phyloP scores from a whole-genome alignment of 495 filamentous ascomycete species.

The Penicillium verhagenii region DNA sequence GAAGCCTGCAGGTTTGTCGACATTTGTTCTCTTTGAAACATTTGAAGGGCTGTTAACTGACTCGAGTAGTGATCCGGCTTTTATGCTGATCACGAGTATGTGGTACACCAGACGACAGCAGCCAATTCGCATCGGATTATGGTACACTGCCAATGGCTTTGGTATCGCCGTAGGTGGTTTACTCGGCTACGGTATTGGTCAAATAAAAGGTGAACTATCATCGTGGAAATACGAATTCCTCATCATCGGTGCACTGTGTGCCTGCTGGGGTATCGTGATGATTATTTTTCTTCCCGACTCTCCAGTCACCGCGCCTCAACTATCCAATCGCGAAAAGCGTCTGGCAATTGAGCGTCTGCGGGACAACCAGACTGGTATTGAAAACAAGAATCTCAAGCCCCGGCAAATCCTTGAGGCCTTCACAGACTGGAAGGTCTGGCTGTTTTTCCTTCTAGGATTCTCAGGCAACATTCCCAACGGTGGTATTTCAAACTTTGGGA shows the following conservation, averaged over 20 bases:
- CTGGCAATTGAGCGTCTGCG: slow-evolving; percentile 51
- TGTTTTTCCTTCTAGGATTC: slow-evolving; percentile 34
- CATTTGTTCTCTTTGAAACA: neutral
- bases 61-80: slow-evolving; percentile 25
- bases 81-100: slow-evolving; percentile 33
- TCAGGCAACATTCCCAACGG: slow-evolving; percentile 41
- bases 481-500: slow-evolving; percentile 56
- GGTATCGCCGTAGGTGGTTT: slow-evolving; percentile 60
- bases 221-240: slow-evolving; percentile 59
- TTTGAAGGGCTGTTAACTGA: neutral
- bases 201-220: slow-evolving; percentile 50
- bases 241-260: slow-evolving; percentile 40
- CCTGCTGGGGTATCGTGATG: slow-evolving; percentile 37
- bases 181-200: slow-evolving; percentile 58
- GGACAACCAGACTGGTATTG: slow-evolving; percentile 54
- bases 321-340: slow-evolving; percentile 44
- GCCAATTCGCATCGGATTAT: slow-evolving; percentile 56
- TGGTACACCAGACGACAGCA: slow-evolving; percentile 51
- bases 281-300: slow-evolving; percentile 50
- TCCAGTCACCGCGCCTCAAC: slow-evolving; percentile 39
- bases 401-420: slow-evolving; percentile 50
- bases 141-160: slow-evolving; percentile 60
- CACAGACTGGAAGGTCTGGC: slow-evolving; percentile 48
- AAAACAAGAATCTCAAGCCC: slow-evolving; percentile 52
- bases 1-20: slow-evolving; percentile 40